Conservation (phyloP, 2,329 filamentous ascomycete species). For the Alternaria brassicicola region DNA sequence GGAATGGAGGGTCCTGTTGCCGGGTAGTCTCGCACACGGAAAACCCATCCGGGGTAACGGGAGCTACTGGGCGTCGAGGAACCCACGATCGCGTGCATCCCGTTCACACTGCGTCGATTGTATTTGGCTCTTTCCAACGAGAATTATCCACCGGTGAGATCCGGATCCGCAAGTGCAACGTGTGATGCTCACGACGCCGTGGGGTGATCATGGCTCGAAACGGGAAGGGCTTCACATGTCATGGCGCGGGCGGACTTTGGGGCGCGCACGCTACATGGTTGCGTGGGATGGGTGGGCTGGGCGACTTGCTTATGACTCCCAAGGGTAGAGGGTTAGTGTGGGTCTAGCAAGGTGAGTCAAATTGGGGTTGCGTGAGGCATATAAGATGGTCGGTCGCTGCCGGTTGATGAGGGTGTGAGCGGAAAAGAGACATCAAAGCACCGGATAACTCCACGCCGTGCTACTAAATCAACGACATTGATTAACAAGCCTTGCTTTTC, state of each 20-base stretch:
- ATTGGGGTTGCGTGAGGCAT: neutral
- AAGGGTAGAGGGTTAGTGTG: constrained; percentile 13
- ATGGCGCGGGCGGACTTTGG: neutral
- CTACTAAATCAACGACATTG: neutral
- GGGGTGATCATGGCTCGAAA: constrained; percentile 20
- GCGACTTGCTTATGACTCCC: constrained; percentile 13
- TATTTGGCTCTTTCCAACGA: constrained; percentile 4
- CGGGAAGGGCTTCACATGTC: constrained; percentile 7
- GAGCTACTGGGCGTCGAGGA: constrained; percentile 3
- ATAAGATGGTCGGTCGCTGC: constrained; percentile 4
- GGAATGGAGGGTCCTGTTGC: neutral
- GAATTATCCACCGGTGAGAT: constrained; percentile 12
- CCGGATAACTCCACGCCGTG: neutral
- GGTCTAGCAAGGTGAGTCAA: constrained; percentile 2
- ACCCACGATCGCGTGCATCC: neutral
- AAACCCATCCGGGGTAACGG: constrained; percentile 16
- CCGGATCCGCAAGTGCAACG: constrained; percentile 15
- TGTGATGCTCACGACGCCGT: constrained; percentile 16
- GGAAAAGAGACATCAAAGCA: neutral
- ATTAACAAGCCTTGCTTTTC: neutral
- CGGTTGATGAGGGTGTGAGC: neutral
- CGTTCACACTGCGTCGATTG: neutral
- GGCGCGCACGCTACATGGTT: neutral
- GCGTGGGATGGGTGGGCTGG: neutral
- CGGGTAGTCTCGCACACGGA: constrained; percentile 1